These are phyloP conservation scores for Apiospora koreana DNA, from an alignment of 2,329 filamentous ascomycete species.

Conservation along the genomic window DNA sequence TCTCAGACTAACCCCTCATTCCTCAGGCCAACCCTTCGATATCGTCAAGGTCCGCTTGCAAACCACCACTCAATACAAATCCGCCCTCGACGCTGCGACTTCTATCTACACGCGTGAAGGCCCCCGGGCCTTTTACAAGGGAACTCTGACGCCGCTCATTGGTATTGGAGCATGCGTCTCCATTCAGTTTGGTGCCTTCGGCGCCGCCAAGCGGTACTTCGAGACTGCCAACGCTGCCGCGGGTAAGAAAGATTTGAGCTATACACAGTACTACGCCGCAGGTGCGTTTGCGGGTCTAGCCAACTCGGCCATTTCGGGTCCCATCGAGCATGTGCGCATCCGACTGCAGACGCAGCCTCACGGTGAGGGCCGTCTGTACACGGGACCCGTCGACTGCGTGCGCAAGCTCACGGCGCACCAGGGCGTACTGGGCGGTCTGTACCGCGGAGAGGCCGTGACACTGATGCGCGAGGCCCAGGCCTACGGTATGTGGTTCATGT, in stretches of 20 bases:
- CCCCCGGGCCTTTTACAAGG: slow-evolving; percentile 90
- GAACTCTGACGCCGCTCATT: slow-evolving; percentile 89
- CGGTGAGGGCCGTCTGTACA: slow-evolving; percentile 75
- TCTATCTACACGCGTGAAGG: slow-evolving; percentile 89
- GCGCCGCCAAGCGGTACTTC: slow-evolving; percentile 83
- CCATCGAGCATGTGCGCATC: slow-evolving; percentile 97
- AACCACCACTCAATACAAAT: slow-evolving; percentile 79
- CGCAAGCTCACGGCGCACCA: slow-evolving; percentile 72
- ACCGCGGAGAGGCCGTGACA: slow-evolving; percentile 86
- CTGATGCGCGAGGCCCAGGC: slow-evolving; percentile 87
- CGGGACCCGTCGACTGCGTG: slow-evolving; percentile 86
- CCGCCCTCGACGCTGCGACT: slow-evolving; percentile 76
- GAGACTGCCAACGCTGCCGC: slow-evolving; percentile 70
- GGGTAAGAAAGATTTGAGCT: slow-evolving; percentile 64
- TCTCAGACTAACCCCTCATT: slow-evolving; percentile 11
- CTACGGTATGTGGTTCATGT: slow-evolving; percentile 93
- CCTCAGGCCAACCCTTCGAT: slow-evolving; percentile 71
- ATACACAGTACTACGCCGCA: slow-evolving; percentile 84
- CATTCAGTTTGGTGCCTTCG: slow-evolving; percentile 98
- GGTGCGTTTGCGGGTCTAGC: slow-evolving; percentile 91
- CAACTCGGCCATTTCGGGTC: slow-evolving; percentile 84
- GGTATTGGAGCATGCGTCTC: slow-evolving; percentile 97
- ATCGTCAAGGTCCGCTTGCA: slow-evolving; percentile 98
- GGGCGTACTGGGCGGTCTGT: slow-evolving; percentile 73
- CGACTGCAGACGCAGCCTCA: slow-evolving; percentile 95